Base-by-base conservation (phyloP, 768 basidiomycete genomes). In the Cystobasidium tubakii region DNA sequence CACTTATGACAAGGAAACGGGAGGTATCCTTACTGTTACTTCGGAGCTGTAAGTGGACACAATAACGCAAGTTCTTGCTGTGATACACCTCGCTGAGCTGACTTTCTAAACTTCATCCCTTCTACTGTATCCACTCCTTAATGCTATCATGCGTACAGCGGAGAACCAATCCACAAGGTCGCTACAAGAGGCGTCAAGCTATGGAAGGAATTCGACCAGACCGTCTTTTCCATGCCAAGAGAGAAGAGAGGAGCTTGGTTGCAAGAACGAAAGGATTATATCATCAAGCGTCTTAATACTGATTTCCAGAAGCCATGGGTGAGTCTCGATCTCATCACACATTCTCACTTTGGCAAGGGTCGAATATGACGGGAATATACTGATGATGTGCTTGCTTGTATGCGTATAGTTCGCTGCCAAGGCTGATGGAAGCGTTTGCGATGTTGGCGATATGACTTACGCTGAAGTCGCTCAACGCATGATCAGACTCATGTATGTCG, bases 131-230 rank as follows among this genome's bases (percentile, higher is more conserved):
- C n/a, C n/a, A n/a, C n/a, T n/a, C n/a, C n/a, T n/a, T n/a, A n/a
- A n/a, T n/a, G n/a, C n/a, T n/a, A n/a, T n/a, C n/a, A n/a, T n/a
- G 10, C 3, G 23, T 25, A 46, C 62, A 67, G 64, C 19, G 78
- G 79, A 66, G 96, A 99, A 82, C 96, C 96, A 13, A 98, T 98
- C 78, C 96, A 99, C 84, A 99, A 99, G 85, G 91, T 99, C 80
- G 94, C 96, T 39, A 99, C 89, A 50, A 90, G 96, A 62, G 96
- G 87, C 42, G 91, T 99, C 82, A 97, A 91, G 84, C 85, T 99
- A 50, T 99, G 96, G 96, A 92, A 93, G 82, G 94, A 98, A 84
- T 97, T 97, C 80, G 96, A 99, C 79, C 88, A 95, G 78, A 91
- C 88, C 27, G 90, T 99, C 72, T 99, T 98, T 86, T 90, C 88